Evolutionary conservation across 2,329 filamentous ascomycete genomes (phyloP).

Genomic region (Xylaria sp.): DNA sequence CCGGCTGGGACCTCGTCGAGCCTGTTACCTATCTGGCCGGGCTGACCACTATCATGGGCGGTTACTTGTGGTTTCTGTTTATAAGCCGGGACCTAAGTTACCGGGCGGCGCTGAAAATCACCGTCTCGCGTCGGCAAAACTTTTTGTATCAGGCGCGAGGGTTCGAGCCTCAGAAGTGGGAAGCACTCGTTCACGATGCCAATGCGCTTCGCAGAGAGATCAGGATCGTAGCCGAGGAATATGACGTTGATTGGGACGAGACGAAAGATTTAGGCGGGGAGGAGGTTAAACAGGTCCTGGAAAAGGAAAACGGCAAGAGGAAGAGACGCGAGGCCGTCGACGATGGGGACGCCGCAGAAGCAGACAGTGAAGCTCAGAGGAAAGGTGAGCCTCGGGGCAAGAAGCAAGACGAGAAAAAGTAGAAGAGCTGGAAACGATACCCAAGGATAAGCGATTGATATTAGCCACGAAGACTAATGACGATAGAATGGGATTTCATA

Average conservation of each 20-base stretch:
- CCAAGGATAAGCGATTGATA: not conserved
- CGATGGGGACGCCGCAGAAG: constrained; percentile 46
- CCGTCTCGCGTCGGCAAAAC: constrained; percentile 77
- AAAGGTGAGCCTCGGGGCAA: constrained; percentile 22
- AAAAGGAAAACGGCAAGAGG: constrained; percentile 54
- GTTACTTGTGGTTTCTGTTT: constrained; percentile 93
- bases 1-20: constrained; percentile 91
- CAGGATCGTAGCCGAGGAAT: constrained; percentile 79
- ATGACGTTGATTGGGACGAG: constrained; percentile 91
- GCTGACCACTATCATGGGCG: constrained; percentile 83
- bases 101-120: constrained; percentile 84
- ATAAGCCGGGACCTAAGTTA: constrained; percentile 90
- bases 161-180: constrained; percentile 80
- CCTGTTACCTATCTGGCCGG: constrained; percentile 88
- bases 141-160: constrained; percentile 76
- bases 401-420: constrained; percentile 12
- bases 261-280: constrained; percentile 72
- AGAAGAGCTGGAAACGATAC: constrained; percentile 2
- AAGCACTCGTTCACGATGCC: constrained; percentile 76
- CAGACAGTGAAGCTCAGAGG: constrained; percentile 42
- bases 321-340: constrained; percentile 46
- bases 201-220: constrained; percentile 81
- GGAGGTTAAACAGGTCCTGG: constrained; percentile 63
- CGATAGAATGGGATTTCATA: not conserved
- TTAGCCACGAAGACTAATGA: not conserved